Conservation (phyloP, 2,329 filamentous ascomycete genomes). For the Pseudogymnoascus sp. region DNA sequence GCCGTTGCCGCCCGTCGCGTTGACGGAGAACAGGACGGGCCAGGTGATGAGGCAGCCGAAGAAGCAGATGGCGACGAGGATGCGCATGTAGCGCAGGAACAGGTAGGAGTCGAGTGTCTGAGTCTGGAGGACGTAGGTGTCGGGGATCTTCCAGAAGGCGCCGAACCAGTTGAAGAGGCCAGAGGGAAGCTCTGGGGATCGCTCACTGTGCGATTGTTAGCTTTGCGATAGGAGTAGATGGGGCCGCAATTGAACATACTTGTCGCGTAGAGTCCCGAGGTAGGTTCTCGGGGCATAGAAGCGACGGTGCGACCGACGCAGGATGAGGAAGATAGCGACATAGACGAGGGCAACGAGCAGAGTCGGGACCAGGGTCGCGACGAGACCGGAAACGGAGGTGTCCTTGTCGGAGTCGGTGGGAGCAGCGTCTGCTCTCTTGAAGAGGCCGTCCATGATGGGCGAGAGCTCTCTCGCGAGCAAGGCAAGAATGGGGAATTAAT, state of each 20-base stretch:
- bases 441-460: neutral
- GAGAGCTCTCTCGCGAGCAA: neutral
- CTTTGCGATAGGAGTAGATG: no score
- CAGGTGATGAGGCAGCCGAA: conserved; percentile 78
- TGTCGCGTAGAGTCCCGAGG: conserved; percentile 40
- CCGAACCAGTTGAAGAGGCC: conserved; percentile 61
- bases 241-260: conserved; percentile 23
- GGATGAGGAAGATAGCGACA: conserved; percentile 38
- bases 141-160: conserved; percentile 58
- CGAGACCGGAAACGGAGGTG: conserved; percentile 30
- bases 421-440: neutral
- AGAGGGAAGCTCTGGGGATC: conserved; percentile 48
- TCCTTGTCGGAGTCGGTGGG: neutral
- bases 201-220: conserved; percentile 35
- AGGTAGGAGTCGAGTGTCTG: conserved; percentile 89
- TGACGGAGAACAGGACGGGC: conserved; percentile 79
- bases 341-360: conserved; percentile 37
- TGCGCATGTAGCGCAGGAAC: conserved; percentile 79
- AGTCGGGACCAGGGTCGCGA: conserved; percentile 40
- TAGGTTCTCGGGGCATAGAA: conserved; percentile 49
- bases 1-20: conserved; percentile 67
- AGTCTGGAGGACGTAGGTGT: conserved; percentile 78
- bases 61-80: conserved; percentile 68
- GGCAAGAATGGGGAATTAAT: neutral
- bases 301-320: conserved; percentile 39